Percentiles rank a stretch among this genome's conserved stretches.
phyloP scores from a whole-genome alignment of 2,329 filamentous ascomycete species.

The Cytospora chrysosperma region DNA sequence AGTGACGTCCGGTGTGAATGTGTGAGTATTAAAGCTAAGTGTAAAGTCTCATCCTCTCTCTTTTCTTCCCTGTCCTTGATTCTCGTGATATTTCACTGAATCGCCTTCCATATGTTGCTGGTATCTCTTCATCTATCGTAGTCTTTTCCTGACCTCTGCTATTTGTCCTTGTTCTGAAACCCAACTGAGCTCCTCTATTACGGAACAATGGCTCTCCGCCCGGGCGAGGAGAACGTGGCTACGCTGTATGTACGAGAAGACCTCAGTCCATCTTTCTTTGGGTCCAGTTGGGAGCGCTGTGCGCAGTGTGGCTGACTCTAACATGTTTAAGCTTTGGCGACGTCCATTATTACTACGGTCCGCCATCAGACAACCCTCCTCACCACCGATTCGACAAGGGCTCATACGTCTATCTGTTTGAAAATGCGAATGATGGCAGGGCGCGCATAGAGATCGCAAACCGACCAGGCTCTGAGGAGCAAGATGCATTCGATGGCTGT shows the following conservation, averaged over 20 bases:
- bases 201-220: slow-evolving; percentile 41
- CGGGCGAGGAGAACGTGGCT: slow-evolving; percentile 48
- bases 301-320: slow-evolving; percentile 29
- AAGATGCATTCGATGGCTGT: slow-evolving; percentile 79
- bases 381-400: slow-evolving; percentile 80
- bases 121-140: neutral
- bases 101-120: neutral
- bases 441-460: slow-evolving; percentile 77
- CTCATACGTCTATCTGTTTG: slow-evolving; percentile 78
- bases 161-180: neutral
- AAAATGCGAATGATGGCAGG: slow-evolving; percentile 65
- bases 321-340: slow-evolving; percentile 64
- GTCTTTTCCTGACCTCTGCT: neutral
- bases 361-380: slow-evolving; percentile 64
- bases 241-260: slow-evolving; percentile 40
- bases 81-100: neutral
- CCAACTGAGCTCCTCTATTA: neutral
- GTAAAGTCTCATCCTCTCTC: neutral
- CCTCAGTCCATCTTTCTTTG: too few relatives aligned
- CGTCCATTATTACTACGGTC: slow-evolving; percentile 74
- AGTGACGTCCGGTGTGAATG: slow-evolving; percentile 11
- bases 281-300: neutral
- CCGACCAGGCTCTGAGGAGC: slow-evolving; percentile 68
- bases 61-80: neutral
- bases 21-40: slow-evolving; percentile 8